Conservation (phyloP, 495 filamentous ascomycete genomes). For the Neurospora intermedia region DNA sequence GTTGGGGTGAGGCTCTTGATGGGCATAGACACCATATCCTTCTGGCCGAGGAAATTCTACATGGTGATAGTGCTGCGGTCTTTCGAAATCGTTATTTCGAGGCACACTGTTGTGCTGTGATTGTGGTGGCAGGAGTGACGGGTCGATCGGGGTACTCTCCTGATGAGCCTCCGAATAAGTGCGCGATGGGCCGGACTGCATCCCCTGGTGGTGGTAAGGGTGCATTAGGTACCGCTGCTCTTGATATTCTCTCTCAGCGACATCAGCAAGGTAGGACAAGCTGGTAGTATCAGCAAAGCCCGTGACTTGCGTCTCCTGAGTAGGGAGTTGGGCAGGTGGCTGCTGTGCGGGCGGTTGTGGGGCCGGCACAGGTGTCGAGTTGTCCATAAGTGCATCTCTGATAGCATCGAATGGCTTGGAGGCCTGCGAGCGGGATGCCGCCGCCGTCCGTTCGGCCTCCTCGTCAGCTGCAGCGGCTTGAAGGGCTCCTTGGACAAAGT, state of each 20-base stretch:
- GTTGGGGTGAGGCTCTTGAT: not conserved
- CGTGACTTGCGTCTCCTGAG: not conserved
- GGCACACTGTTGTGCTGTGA: not conserved
- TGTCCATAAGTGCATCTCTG: conserved; percentile 33
- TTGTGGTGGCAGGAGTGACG: not conserved
- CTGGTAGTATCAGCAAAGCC: conserved; percentile 5
- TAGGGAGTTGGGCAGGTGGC: conserved; percentile 1
- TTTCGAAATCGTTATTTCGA: not conserved
- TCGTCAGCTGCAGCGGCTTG: conserved; percentile 14
- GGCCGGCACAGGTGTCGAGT: conserved; percentile 9
- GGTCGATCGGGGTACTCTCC: conserved; percentile 5
- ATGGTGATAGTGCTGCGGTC: not conserved
- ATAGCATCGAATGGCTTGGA: conserved; percentile 39
- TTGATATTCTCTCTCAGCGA: conserved; percentile 9
- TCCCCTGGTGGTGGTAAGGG: not conserved
- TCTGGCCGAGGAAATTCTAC: conserved; percentile 7
- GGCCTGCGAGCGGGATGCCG: conserved; percentile 9
- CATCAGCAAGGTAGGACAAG: conserved; percentile 25
- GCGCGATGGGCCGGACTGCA: not conserved
- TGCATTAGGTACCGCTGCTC: not conserved
- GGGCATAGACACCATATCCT: not conserved
- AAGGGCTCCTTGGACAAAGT: conserved; percentile 14
- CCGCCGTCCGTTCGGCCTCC: conserved; percentile 7
- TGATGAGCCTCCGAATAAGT: not conserved
- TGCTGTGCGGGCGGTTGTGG: conserved; percentile 4